Conservation (phyloP, 441 rosid genomes). For the Populus hybrid region DNA sequence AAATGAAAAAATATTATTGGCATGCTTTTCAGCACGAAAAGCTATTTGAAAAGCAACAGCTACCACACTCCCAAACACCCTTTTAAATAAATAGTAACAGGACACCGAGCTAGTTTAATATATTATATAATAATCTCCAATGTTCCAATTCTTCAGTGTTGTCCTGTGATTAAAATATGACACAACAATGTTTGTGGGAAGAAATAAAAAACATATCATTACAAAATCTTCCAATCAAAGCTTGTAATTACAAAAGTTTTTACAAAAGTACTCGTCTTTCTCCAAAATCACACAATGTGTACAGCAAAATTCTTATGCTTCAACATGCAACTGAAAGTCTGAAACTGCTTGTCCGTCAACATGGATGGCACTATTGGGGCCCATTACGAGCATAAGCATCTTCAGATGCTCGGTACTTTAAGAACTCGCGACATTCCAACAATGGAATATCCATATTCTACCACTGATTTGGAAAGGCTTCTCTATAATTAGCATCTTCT, state of each 20-base stretch:
- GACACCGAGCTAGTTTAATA: no score
- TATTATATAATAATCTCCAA: not conserved
- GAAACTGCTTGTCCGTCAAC: not conserved
- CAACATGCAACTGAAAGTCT: not conserved
- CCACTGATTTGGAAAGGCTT: constrained; percentile 87
- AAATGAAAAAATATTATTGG: no score
- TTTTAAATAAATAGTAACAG: no score
- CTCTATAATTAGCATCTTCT: constrained; percentile 60
- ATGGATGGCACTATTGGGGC: not conserved
- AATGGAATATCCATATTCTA: constrained; percentile 19
- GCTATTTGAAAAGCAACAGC: no score
- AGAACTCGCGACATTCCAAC: not conserved
- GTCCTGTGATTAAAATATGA: not conserved
- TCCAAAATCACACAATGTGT: not conserved
- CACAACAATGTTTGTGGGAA: not conserved
- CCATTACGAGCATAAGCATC: not conserved
- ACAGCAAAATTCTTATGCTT: not conserved
- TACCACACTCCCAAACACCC: no score
- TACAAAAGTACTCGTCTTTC: not conserved
- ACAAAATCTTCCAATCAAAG: not conserved
- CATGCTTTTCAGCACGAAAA: no score
- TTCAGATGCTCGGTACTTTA: not conserved
- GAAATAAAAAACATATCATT: not conserved
- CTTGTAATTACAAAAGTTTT: not conserved
- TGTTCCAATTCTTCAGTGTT: not conserved